Evolutionary conservation across 2,329 filamentous ascomycete genomes (phyloP).

Genomic region (Colletotrichum sp.): DNA sequence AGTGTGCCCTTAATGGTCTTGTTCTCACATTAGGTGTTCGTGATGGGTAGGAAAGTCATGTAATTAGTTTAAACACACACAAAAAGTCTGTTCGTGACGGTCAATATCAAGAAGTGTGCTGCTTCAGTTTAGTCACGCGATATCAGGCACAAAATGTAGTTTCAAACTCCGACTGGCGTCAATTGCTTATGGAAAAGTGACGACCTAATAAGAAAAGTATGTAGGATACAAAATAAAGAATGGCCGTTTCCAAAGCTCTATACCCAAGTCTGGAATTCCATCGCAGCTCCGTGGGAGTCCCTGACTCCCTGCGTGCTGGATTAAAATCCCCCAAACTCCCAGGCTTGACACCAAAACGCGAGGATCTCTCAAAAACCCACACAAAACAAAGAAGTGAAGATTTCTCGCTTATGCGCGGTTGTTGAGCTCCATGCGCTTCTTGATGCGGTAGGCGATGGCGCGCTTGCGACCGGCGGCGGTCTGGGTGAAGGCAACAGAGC

Average conservation of each 20-base stretch:
- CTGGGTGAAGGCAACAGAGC: constrained; percentile 70
- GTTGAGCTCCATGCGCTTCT: constrained; percentile 41
- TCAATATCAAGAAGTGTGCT: background rate
- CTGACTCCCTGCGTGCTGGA: constrained; percentile 6
- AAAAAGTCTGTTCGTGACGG: background rate
- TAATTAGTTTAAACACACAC: too few species aligned
- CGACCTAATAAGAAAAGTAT: constrained; percentile 11
- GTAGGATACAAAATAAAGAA: constrained; percentile 16
- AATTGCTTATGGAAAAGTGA: constrained; percentile 16
- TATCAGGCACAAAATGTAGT: background rate
- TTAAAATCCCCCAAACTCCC: constrained; percentile 1
- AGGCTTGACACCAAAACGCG: constrained; percentile 5
- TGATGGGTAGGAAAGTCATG: background rate
- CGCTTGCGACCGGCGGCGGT: constrained; percentile 63
- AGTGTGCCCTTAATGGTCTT: background rate
- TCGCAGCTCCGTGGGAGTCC: background rate
- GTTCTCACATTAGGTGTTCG: too few species aligned
- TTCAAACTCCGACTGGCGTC: constrained; percentile 18
- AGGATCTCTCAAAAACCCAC: background rate
- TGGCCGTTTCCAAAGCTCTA: constrained; percentile 19
- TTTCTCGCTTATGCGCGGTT: constrained; percentile 19
- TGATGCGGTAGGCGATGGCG: constrained; percentile 58
- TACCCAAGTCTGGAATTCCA: constrained; percentile 12
- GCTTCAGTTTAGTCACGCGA: background rate
- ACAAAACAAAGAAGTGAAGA: background rate